Conservation (phyloP, 2,329 filamentous ascomycete species). For the Ceratocystiopsis minuta region DNA sequence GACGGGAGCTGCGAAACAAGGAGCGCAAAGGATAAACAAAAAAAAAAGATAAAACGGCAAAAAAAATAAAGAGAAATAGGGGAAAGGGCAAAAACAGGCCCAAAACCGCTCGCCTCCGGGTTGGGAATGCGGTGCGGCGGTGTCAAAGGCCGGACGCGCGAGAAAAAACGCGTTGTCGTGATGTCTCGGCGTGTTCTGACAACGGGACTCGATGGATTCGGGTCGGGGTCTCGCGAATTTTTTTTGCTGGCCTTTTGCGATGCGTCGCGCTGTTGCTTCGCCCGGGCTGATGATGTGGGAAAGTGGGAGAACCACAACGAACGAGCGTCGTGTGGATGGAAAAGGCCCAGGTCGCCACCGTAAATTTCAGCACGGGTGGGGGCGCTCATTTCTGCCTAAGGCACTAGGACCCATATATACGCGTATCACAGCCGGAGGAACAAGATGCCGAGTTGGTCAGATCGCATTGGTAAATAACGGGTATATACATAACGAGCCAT, state of each 20-base stretch:
- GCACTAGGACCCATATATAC: not conserved
- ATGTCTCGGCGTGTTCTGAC: slow-evolving; percentile 28
- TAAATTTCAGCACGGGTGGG: slow-evolving; percentile 26
- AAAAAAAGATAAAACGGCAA: not conserved
- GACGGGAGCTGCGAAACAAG: not conserved
- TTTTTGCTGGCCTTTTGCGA: slow-evolving; percentile 42
- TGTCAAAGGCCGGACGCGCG: slow-evolving; percentile 24
- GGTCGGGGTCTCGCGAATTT: slow-evolving; percentile 41
- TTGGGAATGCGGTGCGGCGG: slow-evolving; percentile 18
- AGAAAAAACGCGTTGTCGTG: slow-evolving; percentile 34
- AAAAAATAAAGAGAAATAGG: slow-evolving; percentile 6
- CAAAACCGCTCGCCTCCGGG: slow-evolving; percentile 12
- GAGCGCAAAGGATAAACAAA: not conserved
- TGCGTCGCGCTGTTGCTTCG: slow-evolving; percentile 31
- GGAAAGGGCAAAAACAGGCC: slow-evolving; percentile 1
- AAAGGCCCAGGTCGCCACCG: slow-evolving; percentile 19
- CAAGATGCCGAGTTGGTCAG: no score
- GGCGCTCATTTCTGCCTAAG: slow-evolving; percentile 14
- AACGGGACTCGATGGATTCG: slow-evolving; percentile 42
- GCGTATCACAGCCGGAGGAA: not conserved
- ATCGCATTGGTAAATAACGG: not conserved
- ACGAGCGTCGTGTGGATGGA: slow-evolving; percentile 28
- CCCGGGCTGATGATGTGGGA: slow-evolving; percentile 25
- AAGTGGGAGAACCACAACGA: slow-evolving; percentile 30
- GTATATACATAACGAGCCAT: not conserved